Evolutionary conservation across 208 protist species (phyloP).

Genomic region (Angomonas deanei): DNA sequence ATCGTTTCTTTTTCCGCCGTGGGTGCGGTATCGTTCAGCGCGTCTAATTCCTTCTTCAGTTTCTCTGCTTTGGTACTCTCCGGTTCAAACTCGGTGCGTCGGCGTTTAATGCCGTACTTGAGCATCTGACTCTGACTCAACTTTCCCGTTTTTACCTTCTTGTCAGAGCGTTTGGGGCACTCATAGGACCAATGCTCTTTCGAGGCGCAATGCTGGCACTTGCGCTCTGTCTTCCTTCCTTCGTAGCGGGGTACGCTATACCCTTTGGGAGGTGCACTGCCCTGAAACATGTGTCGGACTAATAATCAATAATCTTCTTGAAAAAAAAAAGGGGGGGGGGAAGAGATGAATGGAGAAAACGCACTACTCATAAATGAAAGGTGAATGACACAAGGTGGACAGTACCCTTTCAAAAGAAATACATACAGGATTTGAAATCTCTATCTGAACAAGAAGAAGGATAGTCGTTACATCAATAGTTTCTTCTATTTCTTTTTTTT

Average conservation of each 20-base stretch:
- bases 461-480: too few species aligned
- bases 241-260: slow-evolving; percentile 75
- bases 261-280: slow-evolving; percentile 59
- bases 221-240: slow-evolving; percentile 10
- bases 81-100: slow-evolving; percentile 53
- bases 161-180: slow-evolving; percentile 20
- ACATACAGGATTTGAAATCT: too few species aligned
- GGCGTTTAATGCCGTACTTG: slow-evolving; percentile 64
- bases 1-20: not conserved
- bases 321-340: too few species aligned
- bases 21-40: slow-evolving; percentile 17
- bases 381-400: too few species aligned
- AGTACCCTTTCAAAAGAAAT: too few species aligned
- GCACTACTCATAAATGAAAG: too few species aligned
- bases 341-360: not conserved
- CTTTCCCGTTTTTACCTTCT: slow-evolving; percentile 26
- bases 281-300: slow-evolving; percentile 54
- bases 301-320: too few species aligned
- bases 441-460: too few species aligned
- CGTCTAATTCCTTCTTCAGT: slow-evolving; percentile 24
- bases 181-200: slow-evolving; percentile 80
- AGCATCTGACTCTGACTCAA: slow-evolving; percentile 75
- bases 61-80: slow-evolving; percentile 56
- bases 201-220: slow-evolving; percentile 66
- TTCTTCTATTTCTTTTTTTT: not conserved